These are phyloP conservation scores for Calvatia gigantea DNA, from an alignment of 768 basidiomycete species.

Conservation along the genomic window DNA sequence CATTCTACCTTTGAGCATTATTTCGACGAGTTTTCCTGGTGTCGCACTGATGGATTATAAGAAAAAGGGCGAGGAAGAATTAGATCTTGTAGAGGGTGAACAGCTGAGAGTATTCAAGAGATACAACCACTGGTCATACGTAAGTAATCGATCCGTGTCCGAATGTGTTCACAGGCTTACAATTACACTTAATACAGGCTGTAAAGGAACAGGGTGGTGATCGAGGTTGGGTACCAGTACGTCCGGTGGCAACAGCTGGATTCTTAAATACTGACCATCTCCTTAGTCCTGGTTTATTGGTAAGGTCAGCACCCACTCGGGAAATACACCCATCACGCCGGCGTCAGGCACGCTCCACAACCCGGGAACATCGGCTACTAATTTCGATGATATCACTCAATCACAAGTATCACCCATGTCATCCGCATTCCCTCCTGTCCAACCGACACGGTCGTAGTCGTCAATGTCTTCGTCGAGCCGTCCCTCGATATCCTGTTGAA, in stretches of 20 bases:
- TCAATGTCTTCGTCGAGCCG: conserved; percentile 11
- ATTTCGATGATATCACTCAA: conserved; percentile 39
- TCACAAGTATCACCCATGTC: conserved; percentile 76
- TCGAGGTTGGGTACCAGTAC: conserved; percentile 92
- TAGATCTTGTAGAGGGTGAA: conserved; percentile 88
- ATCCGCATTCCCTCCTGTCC: conserved; percentile 67
- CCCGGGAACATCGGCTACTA: conserved; percentile 20
- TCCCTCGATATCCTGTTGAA: too few relatives aligned
- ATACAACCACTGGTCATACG: conserved; percentile 98
- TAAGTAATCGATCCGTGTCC: conserved; percentile 30
- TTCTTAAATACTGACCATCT: conserved; percentile 8
- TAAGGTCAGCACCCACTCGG: conserved; percentile 56
- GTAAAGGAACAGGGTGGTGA: conserved; percentile 93
- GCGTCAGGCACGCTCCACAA: conserved; percentile 33
- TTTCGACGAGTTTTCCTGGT: conserved; percentile 97
- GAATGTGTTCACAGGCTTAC: conserved; percentile 10
- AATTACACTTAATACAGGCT: conserved; percentile 49
- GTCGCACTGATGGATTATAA: conserved; percentile 95
- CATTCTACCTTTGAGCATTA: conserved; percentile 85
- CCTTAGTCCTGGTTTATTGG: conserved; percentile 91
- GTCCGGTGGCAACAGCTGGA: conserved; percentile 22
- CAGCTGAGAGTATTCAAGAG: conserved; percentile 91
- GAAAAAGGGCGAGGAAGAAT: conserved; percentile 90
- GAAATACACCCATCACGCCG: conserved; percentile 45
- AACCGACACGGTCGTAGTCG: conserved; percentile 22